These are phyloP conservation scores for Ceratocystis huliohia DNA, from an alignment of 2,329 filamentous ascomycete species.

Conservation along the genomic window DNA sequence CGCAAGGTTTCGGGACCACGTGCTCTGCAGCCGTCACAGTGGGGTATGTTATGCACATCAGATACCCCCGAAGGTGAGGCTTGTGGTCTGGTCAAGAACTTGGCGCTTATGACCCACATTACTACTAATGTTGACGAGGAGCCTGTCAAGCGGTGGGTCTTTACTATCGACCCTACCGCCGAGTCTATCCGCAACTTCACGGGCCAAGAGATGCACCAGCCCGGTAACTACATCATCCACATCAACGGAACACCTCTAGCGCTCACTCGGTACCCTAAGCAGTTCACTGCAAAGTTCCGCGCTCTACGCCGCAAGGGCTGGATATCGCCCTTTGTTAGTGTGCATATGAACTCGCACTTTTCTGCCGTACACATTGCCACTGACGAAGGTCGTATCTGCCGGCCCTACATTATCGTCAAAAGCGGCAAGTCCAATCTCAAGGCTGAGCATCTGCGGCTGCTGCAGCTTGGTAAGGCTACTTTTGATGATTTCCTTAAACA, in stretches of 20 bases:
- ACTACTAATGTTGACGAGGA: slow-evolving; percentile 92
- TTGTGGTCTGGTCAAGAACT: slow-evolving; percentile 92
- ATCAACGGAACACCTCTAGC: slow-evolving; percentile 93
- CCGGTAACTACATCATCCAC: slow-evolving; percentile 78
- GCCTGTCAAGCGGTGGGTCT: slow-evolving; percentile 75
- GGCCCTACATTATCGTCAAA: slow-evolving; percentile 90
- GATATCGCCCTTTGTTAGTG: slow-evolving; percentile 91
- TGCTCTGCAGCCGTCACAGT: slow-evolving; percentile 92
- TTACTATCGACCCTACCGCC: slow-evolving; percentile 74
- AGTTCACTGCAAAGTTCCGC: slow-evolving; percentile 74
- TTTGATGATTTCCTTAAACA: slow-evolving; percentile 90
- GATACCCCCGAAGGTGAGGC: slow-evolving; percentile 98
- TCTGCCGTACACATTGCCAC: slow-evolving; percentile 89
- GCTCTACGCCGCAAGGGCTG: slow-evolving; percentile 77
- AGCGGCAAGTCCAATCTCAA: slow-evolving; percentile 72
- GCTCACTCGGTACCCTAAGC: slow-evolving; percentile 71
- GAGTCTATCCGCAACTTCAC: slow-evolving; percentile 56
- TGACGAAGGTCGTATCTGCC: slow-evolving; percentile 91
- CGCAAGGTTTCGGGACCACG: slow-evolving; percentile 90
- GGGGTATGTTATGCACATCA: slow-evolving; percentile 93
- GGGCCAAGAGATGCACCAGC: slow-evolving; percentile 74
- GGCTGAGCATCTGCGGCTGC: slow-evolving; percentile 60
- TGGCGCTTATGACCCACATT: slow-evolving; percentile 98
- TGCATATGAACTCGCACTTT: slow-evolving; percentile 89
- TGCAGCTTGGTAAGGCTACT: slow-evolving; percentile 70